Base-by-base conservation (phyloP, 345 rosid species). In the Salix udensis region DNA sequence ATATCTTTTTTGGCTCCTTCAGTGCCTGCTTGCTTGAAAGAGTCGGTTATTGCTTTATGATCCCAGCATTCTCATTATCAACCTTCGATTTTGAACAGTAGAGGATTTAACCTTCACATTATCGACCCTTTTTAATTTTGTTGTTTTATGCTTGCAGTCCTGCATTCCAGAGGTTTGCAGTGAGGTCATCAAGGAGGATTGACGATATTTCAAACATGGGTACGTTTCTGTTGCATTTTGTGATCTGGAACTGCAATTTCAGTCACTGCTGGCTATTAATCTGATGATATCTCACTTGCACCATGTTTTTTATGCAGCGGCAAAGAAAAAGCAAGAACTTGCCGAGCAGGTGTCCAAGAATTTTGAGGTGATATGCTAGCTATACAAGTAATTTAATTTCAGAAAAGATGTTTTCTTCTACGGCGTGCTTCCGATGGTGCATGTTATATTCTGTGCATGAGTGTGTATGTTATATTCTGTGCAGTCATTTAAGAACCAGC, bases 81-180 rank as follows among this genome's bases (percentile, higher is more conserved):
- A 68, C 71, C 23, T 68, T 67, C 14, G 52, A 40, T 13, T 28
- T 37, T 23, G 37, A 23, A 3, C 2, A 58, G 64, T 58, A 9
- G 64, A 58, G 64, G 26, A 3, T 58, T 58, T 58, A 58, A n/a
- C 64, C 64, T 23, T 58, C 5, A n/a, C 26, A 3, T 58, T 58
- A 58, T n/a, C 5, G 15, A 4, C 28, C 28, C 26, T 55, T 8
- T 55, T 8, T 16, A 55, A 46, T 60, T 37, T 37, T 10, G 23
- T 62, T 64, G 12, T 62, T 44, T 55, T 42, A 16, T 78, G 53
- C 34, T 74, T 69, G 36, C 84, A 93, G 97, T 79, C 96, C 81
- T 78, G 82, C 96, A 68, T 93, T 93, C 77, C 97, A 93, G 86
- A 88, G 97, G 78, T 93, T 93, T 88, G 96, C 97, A 26, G 97